Conservation (phyloP, 192 early-diverging fungal genomes). For the Backusella sp. region DNA sequence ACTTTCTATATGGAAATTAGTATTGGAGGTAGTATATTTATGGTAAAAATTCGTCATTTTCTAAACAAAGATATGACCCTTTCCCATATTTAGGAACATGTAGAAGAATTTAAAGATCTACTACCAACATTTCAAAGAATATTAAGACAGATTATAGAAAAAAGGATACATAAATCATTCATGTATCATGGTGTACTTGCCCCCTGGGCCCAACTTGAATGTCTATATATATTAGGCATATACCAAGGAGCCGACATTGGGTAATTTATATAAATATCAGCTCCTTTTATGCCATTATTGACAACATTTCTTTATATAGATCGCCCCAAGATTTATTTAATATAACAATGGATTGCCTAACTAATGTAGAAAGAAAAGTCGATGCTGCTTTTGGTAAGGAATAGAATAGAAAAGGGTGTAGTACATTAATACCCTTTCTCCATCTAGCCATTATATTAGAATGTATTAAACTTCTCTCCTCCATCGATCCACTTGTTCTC, state of each 20-base stretch:
- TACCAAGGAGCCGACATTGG: constrained; percentile 12
- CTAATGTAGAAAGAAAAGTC: constrained; percentile 30
- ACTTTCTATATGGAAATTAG: constrained; percentile 36
- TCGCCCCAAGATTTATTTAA: constrained; percentile 9
- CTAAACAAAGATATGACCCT: neutral
- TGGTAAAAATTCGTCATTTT: too few relatives aligned
- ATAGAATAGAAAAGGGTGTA: neutral
- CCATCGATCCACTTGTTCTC: constrained; percentile 1
- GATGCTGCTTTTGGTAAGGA: constrained; percentile 44
- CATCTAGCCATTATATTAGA: constrained; percentile 30
- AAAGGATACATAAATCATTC: constrained; percentile 44
- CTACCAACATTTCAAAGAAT: constrained; percentile 38
- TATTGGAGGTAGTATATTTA: constrained; percentile 1
- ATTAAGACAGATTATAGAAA: constrained; percentile 47
- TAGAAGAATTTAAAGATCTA: constrained; percentile 32
- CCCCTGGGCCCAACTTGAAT: constrained; percentile 56
- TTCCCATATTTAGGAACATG: constrained; percentile 26
- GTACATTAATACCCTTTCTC: too few relatives aligned
- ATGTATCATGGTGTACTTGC: constrained; percentile 52
- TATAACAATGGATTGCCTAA: constrained; percentile 18
- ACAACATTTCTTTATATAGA: constrained; percentile 9
- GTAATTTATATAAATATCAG: constrained; percentile 1
- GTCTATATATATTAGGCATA: constrained; percentile 40
- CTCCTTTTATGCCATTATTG: neutral
- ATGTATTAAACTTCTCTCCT: constrained; percentile 27